These are phyloP conservation scores for Zymoseptoria passerinii DNA, from an alignment of 2,329 filamentous ascomycete species.

Conservation along the genomic window DNA sequence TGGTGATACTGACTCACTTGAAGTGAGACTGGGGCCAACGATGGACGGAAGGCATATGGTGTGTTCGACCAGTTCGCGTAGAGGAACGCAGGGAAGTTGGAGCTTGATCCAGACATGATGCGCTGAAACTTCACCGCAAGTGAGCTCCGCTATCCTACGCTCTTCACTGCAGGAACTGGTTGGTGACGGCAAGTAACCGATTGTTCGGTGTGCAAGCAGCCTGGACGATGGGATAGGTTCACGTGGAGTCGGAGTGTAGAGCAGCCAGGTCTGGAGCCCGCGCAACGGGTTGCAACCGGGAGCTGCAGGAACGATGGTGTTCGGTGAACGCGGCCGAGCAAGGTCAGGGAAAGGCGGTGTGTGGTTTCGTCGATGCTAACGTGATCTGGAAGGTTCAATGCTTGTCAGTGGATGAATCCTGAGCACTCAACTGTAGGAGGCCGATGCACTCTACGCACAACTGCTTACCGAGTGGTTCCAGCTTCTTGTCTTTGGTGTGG, in stretches of 20 bases:
- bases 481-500: neutral
- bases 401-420: constrained; percentile 1
- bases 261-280: constrained; percentile 3
- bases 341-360: neutral
- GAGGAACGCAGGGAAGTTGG: constrained; percentile 1
- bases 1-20: neutral
- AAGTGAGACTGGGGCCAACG: neutral
- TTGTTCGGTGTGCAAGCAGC: constrained; percentile 18
- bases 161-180: neutral
- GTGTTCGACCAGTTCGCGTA: neutral
- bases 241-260: constrained; percentile 4
- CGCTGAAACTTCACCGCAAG: constrained; percentile 7
- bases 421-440: neutral
- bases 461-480: neutral
- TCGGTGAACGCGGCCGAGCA: neutral
- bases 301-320: constrained; percentile 5
- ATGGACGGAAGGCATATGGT: neutral
- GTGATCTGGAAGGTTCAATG: neutral
- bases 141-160: neutral
- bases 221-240: neutral
- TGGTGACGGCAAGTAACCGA: constrained; percentile 5
- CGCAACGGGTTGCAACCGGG: constrained; percentile 3
- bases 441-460: neutral
- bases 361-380: neutral
- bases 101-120: neutral